phyloP scores from a whole-genome alignment of 2,329 filamentous ascomycete genomes.

The Arthrobotrys musiformis region DNA sequence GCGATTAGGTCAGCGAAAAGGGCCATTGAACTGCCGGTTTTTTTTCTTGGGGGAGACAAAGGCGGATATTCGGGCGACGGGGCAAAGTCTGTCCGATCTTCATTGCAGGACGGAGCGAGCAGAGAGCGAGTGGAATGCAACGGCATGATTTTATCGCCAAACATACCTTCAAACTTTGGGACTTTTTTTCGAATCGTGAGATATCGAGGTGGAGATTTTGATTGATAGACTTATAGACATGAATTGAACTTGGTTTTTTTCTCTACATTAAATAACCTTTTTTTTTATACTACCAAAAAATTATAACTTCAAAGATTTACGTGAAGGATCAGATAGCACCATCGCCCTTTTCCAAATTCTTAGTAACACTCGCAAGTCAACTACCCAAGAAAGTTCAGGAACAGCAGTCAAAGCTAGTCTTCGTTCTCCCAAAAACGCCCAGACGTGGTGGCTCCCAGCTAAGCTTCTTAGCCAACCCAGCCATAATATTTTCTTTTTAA shows the following conservation, averaged over 20 bases:
- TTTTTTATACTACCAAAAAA: no score
- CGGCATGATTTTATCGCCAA: no score
- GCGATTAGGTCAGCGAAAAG: slow-evolving; percentile 37
- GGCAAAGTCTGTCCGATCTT: slow-evolving; percentile 43
- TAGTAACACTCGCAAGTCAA: no score
- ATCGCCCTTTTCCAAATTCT: no score
- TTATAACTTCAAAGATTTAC: no score
- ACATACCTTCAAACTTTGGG: not conserved
- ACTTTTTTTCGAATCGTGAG: no score
- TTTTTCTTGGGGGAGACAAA: not conserved
- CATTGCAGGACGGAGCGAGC: slow-evolving; percentile 13
- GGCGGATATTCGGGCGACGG: slow-evolving; percentile 29
- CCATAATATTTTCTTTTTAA: not conserved
- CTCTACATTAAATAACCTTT: no score
- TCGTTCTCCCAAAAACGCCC: not conserved
- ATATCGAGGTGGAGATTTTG: not conserved
- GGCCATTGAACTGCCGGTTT: slow-evolving; percentile 28
- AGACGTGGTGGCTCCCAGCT: not conserved
- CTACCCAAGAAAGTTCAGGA: no score
- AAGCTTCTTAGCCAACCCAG: not conserved
- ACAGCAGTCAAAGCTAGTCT: no score
- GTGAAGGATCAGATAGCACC: slow-evolving; percentile 1
- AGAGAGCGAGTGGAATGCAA: not conserved
- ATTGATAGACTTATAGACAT: not conserved
- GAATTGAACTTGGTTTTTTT: no score